These are phyloP conservation scores for Ogataea nakhonphanomensis DNA, from an alignment of 805 yeast species.

Conservation along the genomic window DNA sequence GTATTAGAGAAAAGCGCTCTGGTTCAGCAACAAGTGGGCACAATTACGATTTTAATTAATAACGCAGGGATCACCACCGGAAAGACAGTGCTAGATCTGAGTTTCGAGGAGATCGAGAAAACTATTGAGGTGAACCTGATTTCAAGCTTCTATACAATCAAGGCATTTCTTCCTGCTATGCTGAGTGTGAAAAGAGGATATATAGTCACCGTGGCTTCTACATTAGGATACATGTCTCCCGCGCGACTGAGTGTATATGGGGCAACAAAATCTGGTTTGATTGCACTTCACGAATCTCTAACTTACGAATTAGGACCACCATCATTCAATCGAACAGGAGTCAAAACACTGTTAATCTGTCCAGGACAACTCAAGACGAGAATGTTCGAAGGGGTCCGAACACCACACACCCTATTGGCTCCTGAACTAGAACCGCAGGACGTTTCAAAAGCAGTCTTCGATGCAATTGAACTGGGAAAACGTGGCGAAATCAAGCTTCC, in stretches of 20 bases:
- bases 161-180: conserved; percentile 75
- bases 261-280: conserved; percentile 83
- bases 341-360: conserved; percentile 72
- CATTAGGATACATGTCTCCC: conserved; percentile 81
- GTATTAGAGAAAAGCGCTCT: conserved; percentile 38
- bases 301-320: conserved; percentile 64
- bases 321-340: conserved; percentile 42
- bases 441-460: conserved; percentile 58
- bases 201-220: conserved; percentile 78
- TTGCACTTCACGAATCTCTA: conserved; percentile 80
- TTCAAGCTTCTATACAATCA: conserved; percentile 67
- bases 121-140: conserved; percentile 65
- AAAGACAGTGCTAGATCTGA: conserved; percentile 49
- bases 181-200: conserved; percentile 59
- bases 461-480: conserved; percentile 55
- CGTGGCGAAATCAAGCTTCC: conserved; percentile 73
- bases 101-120: conserved; percentile 56
- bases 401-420: conserved; percentile 75
- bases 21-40: conserved; percentile 51
- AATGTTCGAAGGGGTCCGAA: conserved; percentile 68
- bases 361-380: conserved; percentile 83
- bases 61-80: conserved; percentile 80
- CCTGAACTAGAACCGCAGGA: conserved; percentile 72
- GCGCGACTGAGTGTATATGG: conserved; percentile 80
- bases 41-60: conserved; percentile 67